These are phyloP conservation scores for Fragosphaeria purpurea DNA, from an alignment of 2,329 filamentous ascomycete species.

Conservation along the genomic window DNA sequence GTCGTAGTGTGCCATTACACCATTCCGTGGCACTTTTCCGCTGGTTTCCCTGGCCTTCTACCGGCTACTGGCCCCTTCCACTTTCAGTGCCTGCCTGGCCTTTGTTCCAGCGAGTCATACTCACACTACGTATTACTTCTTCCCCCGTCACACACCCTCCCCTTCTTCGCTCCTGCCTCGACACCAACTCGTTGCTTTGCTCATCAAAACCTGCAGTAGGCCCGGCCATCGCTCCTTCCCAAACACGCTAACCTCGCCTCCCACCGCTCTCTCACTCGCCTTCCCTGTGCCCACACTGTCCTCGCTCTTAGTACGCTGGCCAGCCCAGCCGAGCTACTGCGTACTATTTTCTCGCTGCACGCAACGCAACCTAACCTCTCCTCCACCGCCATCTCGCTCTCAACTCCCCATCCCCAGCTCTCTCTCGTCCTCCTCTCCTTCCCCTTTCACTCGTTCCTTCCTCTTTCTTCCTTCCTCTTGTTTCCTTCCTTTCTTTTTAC, in stretches of 20 bases:
- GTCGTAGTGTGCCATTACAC: neutral
- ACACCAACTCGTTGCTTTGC: neutral
- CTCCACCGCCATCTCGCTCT: slow-evolving; percentile 8
- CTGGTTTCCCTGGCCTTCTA: slow-evolving; percentile 9
- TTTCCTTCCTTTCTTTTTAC: slow-evolving; percentile 21
- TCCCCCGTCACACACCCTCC: neutral
- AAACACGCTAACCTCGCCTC: slow-evolving; percentile 3
- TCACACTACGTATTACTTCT: neutral
- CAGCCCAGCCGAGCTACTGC: neutral
- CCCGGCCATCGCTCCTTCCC: neutral
- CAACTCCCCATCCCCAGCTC: neutral
- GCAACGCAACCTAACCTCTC: slow-evolving; percentile 4
- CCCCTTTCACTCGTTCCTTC: slow-evolving; percentile 19
- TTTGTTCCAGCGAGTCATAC: neutral
- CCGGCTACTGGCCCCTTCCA: slow-evolving; percentile 3
- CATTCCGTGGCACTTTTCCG: slow-evolving; percentile 4
- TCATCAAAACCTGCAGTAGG: slow-evolving; percentile 6
- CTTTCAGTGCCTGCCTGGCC: too few relatives aligned
- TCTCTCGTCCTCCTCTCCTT: slow-evolving; percentile 15
- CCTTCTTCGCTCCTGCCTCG: neutral
- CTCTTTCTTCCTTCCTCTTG: slow-evolving; percentile 15
- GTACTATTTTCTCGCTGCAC: slow-evolving; percentile 3
- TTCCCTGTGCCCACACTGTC: neutral
- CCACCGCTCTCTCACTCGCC: slow-evolving; percentile 1
- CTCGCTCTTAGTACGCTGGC: neutral